phyloP scores from a whole-genome alignment of 495 filamentous ascomycete genomes.

The Cudoniella acicularis region DNA sequence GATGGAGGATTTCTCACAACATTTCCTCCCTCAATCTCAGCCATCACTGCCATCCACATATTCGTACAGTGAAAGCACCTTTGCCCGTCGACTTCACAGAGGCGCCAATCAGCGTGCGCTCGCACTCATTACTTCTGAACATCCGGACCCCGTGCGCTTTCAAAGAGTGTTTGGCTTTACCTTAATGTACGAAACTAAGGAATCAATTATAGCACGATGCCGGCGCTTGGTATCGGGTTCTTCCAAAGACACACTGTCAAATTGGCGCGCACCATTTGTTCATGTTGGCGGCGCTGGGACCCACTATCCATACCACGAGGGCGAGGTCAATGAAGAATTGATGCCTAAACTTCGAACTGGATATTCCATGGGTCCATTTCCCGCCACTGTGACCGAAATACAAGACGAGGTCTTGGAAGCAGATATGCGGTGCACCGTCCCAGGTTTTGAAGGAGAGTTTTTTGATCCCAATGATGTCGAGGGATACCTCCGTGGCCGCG shows the following conservation, averaged over 20 bases:
- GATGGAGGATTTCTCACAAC: conserved; percentile 18
- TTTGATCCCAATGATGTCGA: conserved; percentile 72
- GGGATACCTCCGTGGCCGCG: conserved; percentile 58
- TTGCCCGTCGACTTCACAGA: conserved; percentile 68
- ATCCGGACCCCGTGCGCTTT: conserved; percentile 45
- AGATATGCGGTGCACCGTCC: conserved; percentile 38
- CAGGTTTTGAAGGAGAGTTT: conserved; percentile 64
- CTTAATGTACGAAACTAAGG: conserved; percentile 44
- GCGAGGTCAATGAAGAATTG: conserved; percentile 28
- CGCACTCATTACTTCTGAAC: conserved; percentile 53
- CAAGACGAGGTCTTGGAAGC: conserved; percentile 26
- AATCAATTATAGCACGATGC: conserved; percentile 38
- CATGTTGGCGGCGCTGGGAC: conserved; percentile 67
- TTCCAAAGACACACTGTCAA: conserved; percentile 48
- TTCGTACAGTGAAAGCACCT: conserved; percentile 60
- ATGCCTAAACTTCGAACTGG: conserved; percentile 34
- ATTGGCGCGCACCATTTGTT: conserved; percentile 60
- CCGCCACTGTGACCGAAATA: conserved; percentile 12
- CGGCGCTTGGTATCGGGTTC: conserved; percentile 32
- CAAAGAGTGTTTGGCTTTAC: conserved; percentile 64
- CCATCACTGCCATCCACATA: conserved; percentile 42
- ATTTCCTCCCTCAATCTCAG: conserved; percentile 10
- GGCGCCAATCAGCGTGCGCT: conserved; percentile 60
- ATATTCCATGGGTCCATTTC: conserved; percentile 40
- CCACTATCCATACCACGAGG: conserved; percentile 45